Evolutionary conservation across 2,329 filamentous ascomycete genomes (phyloP).

Genomic region (Cadophora sp.): DNA sequence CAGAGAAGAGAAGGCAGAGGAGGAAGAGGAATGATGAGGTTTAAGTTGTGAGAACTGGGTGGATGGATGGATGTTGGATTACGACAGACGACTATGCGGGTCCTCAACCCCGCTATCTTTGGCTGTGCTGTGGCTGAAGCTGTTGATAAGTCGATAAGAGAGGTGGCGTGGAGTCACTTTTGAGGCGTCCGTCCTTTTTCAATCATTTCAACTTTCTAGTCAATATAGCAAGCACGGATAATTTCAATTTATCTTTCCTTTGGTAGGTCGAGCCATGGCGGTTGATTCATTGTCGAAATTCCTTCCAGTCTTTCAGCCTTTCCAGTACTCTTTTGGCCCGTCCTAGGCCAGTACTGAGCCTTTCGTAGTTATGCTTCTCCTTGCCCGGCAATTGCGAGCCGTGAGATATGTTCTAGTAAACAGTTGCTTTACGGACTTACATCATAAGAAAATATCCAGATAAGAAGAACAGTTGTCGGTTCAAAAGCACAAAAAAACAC

Average conservation of each 20-base stretch:
- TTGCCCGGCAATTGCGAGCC: too few species aligned
- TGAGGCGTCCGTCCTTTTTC: neutral
- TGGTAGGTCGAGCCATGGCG: too few species aligned
- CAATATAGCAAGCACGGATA: neutral
- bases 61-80: slow-evolving; percentile 5
- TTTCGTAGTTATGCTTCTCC: too few species aligned
- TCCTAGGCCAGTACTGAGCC: too few species aligned
- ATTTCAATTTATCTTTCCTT: neutral
- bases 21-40: neutral
- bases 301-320: too few species aligned
- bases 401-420: too few species aligned
- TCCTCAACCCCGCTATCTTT: slow-evolving; percentile 7
- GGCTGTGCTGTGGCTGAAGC: neutral
- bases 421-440: too few species aligned
- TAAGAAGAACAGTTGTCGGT: too few species aligned
- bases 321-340: too few species aligned
- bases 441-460: too few species aligned
- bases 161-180: neutral
- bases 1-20: neutral
- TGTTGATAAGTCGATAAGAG: neutral
- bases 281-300: too few species aligned
- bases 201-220: neutral
- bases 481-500: too few species aligned
- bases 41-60: neutral
- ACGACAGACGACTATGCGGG: neutral